Evolutionary conservation across 1,284 basidiomycete genomes (phyloP), one percentile per base, ranked within the genome.

Genomic region (Irpex sp.): DNA sequence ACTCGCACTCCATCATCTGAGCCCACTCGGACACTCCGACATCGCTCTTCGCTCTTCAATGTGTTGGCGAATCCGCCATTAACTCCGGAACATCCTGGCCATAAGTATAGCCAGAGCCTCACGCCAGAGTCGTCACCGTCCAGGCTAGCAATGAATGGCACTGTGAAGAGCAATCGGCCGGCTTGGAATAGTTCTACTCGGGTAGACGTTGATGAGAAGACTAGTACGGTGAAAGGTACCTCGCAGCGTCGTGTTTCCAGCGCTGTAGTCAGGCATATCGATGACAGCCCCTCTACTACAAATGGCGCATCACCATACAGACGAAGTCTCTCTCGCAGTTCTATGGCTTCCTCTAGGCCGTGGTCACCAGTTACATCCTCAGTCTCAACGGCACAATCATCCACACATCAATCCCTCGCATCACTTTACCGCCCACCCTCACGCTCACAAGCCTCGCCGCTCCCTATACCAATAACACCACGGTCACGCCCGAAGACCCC

Each of bases 161-260:
- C 83, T 34, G 67, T 81, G 51, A 84, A 82, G 70, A 48, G 58
- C 40, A 71, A 62, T 57, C 75, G 76, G 44, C 75, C 79, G 36
- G 73, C 77, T 21, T 94, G 92, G 92, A 94, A 94, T 70, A 83
- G 87, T 68, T 93, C 92, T 2, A 93, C 91, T 2, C 91, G 81
- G 71, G 81, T 92, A 57, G 65, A 74, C 3, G 87, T 87, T 4
- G 87, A 87, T 31, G 82, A 74, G 13, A 71, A 70, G 37, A 84
- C 83, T 1, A 34, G 31, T 34, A 34, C 31, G 4, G 71, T 84
- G 62, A 87, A 84, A 71, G 77, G 76, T 19, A 77, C 78, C 17
- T 78, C 83, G 9, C 80, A 81, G 26, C 71, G 70, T 57, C 69
- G 74, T 44, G 68, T 71, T 0, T 75, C 74, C 15, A 61, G 68